These are phyloP conservation scores for Gorgonomyces haynaldii DNA, from an alignment of 192 early-diverging fungal genomes.

Conservation along the genomic window DNA sequence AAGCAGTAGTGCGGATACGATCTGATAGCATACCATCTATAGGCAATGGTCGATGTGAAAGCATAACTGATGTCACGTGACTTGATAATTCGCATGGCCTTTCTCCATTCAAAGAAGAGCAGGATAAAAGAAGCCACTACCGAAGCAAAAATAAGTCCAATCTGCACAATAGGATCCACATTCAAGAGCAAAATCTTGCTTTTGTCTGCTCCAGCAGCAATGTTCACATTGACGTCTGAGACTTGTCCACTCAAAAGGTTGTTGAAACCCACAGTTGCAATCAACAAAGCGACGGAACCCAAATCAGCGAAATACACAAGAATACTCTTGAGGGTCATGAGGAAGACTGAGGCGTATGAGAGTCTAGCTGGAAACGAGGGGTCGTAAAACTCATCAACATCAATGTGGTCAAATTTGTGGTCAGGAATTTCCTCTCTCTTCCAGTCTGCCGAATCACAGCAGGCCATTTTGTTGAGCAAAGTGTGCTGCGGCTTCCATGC, in stretches of 20 bases:
- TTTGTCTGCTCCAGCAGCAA: background rate
- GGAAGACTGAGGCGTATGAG: conserved; percentile 45
- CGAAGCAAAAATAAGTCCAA: conserved; percentile 38
- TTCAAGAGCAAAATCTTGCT: conserved; percentile 2
- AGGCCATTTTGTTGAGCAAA: conserved; percentile 18
- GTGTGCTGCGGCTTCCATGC: too few relatives aligned
- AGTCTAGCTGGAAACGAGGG: conserved; percentile 27
- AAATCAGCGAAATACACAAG: conserved; percentile 74
- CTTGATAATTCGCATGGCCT: conserved; percentile 50
- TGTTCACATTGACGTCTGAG: background rate
- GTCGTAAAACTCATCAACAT: conserved; percentile 61
- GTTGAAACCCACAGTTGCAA: conserved; percentile 5
- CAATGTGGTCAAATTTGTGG: conserved; percentile 83
- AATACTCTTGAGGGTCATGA: conserved; percentile 54
- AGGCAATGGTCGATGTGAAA: conserved; percentile 62
- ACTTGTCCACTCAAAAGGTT: background rate
- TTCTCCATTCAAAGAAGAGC: conserved; percentile 54
- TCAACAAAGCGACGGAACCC: conserved; percentile 56
- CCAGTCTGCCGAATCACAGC: conserved; percentile 51
- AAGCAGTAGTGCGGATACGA: conserved; percentile 75
- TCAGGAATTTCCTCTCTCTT: conserved; percentile 65
- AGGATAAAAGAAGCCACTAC: conserved; percentile 58
- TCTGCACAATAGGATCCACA: conserved; percentile 13
- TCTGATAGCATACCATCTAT: conserved; percentile 54
- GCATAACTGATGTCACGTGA: conserved; percentile 66